phyloP scores from a whole-genome alignment of 2,329 filamentous ascomycete genomes.

The Stemphylium vesicarium region DNA sequence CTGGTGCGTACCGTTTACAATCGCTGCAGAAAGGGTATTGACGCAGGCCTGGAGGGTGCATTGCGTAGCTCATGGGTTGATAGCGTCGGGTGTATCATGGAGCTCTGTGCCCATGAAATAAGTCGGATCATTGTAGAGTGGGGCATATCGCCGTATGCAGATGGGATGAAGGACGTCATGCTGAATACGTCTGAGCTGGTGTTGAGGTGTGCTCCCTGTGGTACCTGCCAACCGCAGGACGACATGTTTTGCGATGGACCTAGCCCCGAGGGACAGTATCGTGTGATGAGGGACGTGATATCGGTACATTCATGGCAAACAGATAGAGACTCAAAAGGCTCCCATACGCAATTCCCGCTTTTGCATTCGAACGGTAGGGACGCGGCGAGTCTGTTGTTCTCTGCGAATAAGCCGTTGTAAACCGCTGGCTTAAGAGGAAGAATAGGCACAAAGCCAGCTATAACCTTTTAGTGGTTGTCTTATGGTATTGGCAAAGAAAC shows the following conservation, averaged over 20 bases:
- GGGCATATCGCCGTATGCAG: constrained; percentile 22
- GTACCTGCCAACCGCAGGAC: constrained; percentile 19
- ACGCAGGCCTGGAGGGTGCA: constrained; percentile 19
- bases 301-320: constrained; percentile 20
- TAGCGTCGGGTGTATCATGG: constrained; percentile 8
- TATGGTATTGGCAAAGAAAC: background rate
- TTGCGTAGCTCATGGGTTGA: constrained; percentile 20
- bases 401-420: constrained; percentile 21
- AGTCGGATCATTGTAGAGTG: constrained; percentile 19
- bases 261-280: constrained; percentile 18
- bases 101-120: constrained; percentile 22
- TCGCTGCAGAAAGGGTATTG: constrained; percentile 15
- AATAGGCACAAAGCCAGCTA: constrained; percentile 20
- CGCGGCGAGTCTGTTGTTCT: constrained; percentile 20
- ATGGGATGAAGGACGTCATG: constrained; percentile 24
- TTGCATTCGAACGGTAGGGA: constrained; percentile 18
- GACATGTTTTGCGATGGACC: constrained; percentile 11
- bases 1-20: constrained; percentile 20
- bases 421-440: constrained; percentile 20
- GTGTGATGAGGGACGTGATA: constrained; percentile 15
- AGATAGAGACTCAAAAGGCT: constrained; percentile 17
- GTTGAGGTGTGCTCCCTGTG: constrained; percentile 17
- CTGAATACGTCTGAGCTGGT: constrained; percentile 24
- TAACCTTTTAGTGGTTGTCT: background rate
- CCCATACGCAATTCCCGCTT: constrained; percentile 19